Base-by-base conservation (phyloP, 176 grass and related monocot genomes). In the Carex pumila region DNA sequence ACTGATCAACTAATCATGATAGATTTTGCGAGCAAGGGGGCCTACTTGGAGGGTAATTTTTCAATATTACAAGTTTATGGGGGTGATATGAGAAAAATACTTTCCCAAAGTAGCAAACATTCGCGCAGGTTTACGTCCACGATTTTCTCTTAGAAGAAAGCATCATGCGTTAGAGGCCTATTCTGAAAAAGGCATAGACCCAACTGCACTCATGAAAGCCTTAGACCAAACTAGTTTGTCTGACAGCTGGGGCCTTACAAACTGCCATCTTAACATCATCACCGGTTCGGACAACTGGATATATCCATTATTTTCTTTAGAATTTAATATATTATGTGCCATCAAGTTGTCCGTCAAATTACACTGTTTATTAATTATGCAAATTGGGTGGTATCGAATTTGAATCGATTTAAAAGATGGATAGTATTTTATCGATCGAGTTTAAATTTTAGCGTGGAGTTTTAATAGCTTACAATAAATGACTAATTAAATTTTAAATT, bases 51-150 rank as follows among this genome's bases (percentile, higher is more conserved):
- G 47, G 47, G 9, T 12, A 0, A 50, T 0, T 50, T 50, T 2
- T 2, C 3, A 50, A 50, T 62, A 82, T 82, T 31, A 13, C 66
- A 32, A 66, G 31, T 67, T 60, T 60, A 61, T 7, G 12, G 60
- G 18, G 36, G 59, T 82, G 7, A 47, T 13, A 41, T 18, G 29
- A 50, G 58, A 65, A 82, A 67, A 3, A 12, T 12, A 30, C 56
- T 62, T 82, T 82, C 61, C 80, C 9, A 52, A 82, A 47, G 59
- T 50, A 67, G 80, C 80, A 82, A 64, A 82, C 80, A 82, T 82
- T 82, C 80, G 62, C 80, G 1, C 45, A 47, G 61, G 34, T 41
- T 82, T 67, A 65, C 37, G 11, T 67, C 61, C 60, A 66, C 80
- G 37, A 1, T 50, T 82, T 82, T 45, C 41, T 52, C 6, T 8